phyloP scores from a whole-genome alignment of 108 stramenopile genomes.

The Ochromonas danica region DNA sequence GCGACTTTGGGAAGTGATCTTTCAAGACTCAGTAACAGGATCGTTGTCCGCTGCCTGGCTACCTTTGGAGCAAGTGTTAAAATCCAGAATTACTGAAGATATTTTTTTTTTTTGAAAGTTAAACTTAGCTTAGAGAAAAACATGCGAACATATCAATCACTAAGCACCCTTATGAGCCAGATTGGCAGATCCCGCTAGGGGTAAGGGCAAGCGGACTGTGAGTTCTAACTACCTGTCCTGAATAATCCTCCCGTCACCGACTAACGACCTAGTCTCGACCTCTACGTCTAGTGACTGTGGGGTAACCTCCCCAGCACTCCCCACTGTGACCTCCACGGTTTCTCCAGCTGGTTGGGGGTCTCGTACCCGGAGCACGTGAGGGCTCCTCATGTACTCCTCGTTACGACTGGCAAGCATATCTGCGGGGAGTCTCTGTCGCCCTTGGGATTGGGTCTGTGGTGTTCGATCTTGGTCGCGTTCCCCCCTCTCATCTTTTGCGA shows the following conservation, averaged over 20 bases:
- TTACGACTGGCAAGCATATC: constrained; percentile 15
- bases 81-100: too few species aligned
- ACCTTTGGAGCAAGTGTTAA: too few species aligned
- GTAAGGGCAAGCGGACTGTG: constrained; percentile 13
- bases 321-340: constrained; percentile 13
- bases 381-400: constrained; percentile 13
- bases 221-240: constrained; percentile 15
- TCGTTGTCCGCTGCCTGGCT: too few species aligned
- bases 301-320: constrained; percentile 12
- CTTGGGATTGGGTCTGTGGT: constrained; percentile 13
- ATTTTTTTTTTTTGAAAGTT: not conserved
- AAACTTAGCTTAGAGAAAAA: constrained; percentile 10
- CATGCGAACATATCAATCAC: constrained; percentile 15
- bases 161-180: constrained; percentile 14
- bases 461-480: constrained; percentile 13
- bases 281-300: constrained; percentile 14
- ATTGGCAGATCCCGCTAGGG: constrained; percentile 13
- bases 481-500: constrained; percentile 13
- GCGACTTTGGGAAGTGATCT: too few species aligned
- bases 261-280: constrained; percentile 13
- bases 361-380: constrained; percentile 12
- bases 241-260: constrained; percentile 14
- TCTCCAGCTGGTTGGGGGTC: constrained; percentile 12
- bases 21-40: too few species aligned
- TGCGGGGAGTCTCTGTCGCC: constrained; percentile 12